These are phyloP conservation scores for Verticillium dahliae DNA, from an alignment of 2,329 filamentous ascomycete species.

Conservation along the genomic window DNA sequence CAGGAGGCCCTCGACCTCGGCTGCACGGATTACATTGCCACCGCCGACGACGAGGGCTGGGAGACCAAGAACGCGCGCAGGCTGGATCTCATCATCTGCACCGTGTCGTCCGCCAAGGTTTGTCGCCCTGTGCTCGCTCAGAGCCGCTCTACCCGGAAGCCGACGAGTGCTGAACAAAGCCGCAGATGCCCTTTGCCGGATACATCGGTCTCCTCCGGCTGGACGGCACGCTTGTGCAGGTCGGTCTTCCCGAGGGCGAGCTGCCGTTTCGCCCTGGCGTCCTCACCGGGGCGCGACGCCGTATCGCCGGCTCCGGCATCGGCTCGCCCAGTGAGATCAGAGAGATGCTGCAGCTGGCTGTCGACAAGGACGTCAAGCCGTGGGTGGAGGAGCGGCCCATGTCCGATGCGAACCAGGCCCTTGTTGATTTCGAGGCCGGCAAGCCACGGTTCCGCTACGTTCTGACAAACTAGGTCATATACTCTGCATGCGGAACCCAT, in stretches of 20 bases:
- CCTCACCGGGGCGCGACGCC: slow-evolving; percentile 9
- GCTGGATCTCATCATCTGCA: slow-evolving; percentile 54
- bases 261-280: slow-evolving; percentile 15
- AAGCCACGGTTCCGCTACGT: slow-evolving; percentile 43
- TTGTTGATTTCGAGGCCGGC: slow-evolving; percentile 48
- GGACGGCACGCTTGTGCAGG: slow-evolving; percentile 52
- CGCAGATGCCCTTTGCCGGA: slow-evolving; percentile 34
- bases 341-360: slow-evolving; percentile 20
- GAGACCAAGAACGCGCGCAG: slow-evolving; percentile 38
- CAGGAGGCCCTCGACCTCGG: slow-evolving; percentile 10
- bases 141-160: no score
- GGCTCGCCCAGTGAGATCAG: slow-evolving; percentile 8
- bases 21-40: slow-evolving; percentile 11
- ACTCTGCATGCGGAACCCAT: no score
- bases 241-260: slow-evolving; percentile 44
- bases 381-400: slow-evolving; percentile 20
- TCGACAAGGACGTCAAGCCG: slow-evolving; percentile 18
- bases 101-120: slow-evolving; percentile 32
- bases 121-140: not conserved
- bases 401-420: slow-evolving; percentile 41
- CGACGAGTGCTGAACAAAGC: not conserved
- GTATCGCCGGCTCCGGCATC: slow-evolving; percentile 7
- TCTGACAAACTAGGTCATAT: slow-evolving; percentile 11
- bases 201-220: slow-evolving; percentile 54
- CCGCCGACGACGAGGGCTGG: slow-evolving; percentile 43